phyloP scores from a whole-genome alignment of 2,329 filamentous ascomycete genomes.

The Pseudogymnoascus sp. region DNA sequence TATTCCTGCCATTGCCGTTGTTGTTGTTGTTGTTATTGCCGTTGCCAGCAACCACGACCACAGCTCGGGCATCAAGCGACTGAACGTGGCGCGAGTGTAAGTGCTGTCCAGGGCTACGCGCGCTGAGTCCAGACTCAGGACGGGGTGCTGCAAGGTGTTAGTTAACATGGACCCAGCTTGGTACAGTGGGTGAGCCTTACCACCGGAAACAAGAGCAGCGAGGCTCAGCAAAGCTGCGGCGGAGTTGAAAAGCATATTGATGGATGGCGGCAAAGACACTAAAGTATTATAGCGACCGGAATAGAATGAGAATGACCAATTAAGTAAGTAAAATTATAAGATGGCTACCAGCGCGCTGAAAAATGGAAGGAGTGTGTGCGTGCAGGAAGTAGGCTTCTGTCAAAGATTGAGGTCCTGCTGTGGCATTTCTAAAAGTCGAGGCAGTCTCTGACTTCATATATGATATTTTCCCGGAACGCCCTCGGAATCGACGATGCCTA shows the following conservation, averaged over 20 bases:
- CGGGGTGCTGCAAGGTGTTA: conserved; percentile 23
- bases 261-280: neutral
- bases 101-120: conserved; percentile 16
- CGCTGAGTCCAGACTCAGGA: conserved; percentile 20
- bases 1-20: conserved; percentile 9
- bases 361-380: neutral
- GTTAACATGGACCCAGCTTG: conserved; percentile 15
- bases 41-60: conserved; percentile 5
- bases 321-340: conserved; percentile 2
- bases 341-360: conserved; percentile 9
- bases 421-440: neutral
- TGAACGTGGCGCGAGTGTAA: conserved; percentile 21
- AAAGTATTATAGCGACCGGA: neutral
- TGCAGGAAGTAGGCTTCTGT: neutral
- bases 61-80: conserved; percentile 21
- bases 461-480: neutral
- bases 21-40: neutral
- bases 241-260: conserved; percentile 2
- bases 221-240: conserved; percentile 22
- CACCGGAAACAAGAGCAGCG: conserved; percentile 21
- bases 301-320: neutral
- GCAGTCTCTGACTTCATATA: neutral
- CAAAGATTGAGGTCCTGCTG: conserved; percentile 5
- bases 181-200: conserved; percentile 18
- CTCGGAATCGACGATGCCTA: neutral